Evolutionary conservation across 139 green algal species (phyloP), one percentile per base, ranked within the genome.

Genomic region (Chlorella vulgaris): DNA sequence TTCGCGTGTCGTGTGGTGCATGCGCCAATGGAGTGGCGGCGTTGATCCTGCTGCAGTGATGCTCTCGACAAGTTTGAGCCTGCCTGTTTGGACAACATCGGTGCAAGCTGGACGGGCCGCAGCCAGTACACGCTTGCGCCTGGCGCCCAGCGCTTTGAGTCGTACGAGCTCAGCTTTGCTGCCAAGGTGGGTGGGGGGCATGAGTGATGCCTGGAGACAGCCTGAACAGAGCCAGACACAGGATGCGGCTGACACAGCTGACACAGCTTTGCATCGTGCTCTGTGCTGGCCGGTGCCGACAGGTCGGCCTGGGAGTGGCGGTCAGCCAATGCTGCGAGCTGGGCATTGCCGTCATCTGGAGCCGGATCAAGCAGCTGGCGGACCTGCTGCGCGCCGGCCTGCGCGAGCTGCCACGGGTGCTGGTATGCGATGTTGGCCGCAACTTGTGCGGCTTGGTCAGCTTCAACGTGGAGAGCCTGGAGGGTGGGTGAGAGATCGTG

Each of bases 361-460:
- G 77, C 40, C 80, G 89, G 33, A 88, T 93, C 2, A 77, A 83
- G 31, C 3, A 39, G 28, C 74, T 95, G n/a, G 87, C 89, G 3
- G 53, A 28, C 0, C 8, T 67, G 35, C 69, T 93, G 38, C 75
- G 92, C 21, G 10, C 36, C 0, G 13, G 53, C 42, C 77, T 95
- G n/a, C 8, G 22, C 2, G 18, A n/a, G 3, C 7, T 91, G 28
- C 79, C 69, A 1, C 66, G 81, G 43, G 86, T 90, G 22, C 67
- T 67, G 0, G 51, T 94, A 3, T 71, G 78, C n/a, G 92, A 95
- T 67, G 70, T 61, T 4, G 88, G 90, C 0, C 42, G 55, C 2
- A 18, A 58, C 39, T 83, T 95, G 33, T 94, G 91, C 79, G 92
- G 90, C 62, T 91, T 96, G 47, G 89, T 96, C 38, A 92, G 81